Percentiles rank a stretch among this genome's conserved stretches.
phyloP scores from a whole-genome alignment of 352 stramenopile species.

The Thraustochytrium sp. region DNA sequence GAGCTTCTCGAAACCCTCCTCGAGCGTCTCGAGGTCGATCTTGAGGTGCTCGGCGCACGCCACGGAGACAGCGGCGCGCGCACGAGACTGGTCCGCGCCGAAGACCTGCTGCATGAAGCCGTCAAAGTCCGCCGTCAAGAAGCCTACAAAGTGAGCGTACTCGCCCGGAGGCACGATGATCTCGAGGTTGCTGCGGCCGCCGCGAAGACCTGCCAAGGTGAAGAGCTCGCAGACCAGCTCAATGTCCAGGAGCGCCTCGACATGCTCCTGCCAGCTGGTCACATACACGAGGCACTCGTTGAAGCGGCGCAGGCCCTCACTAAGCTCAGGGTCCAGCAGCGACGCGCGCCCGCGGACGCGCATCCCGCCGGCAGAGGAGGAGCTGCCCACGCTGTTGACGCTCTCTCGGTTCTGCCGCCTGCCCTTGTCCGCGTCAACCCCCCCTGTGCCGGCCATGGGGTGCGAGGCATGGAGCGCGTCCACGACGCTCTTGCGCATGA shows the following conservation, averaged over 20 bases:
- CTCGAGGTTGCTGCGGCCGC: background rate
- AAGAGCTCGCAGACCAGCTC: conserved; percentile 23
- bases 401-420: too few relatives aligned
- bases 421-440: background rate
- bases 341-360: background rate
- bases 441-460: background rate
- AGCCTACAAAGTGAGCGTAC: background rate
- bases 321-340: background rate
- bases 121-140: conserved; percentile 6
- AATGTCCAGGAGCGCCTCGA: conserved; percentile 14
- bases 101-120: conserved; percentile 4
- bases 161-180: background rate
- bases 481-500: background rate
- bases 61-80: background rate
- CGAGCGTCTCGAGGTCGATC: background rate
- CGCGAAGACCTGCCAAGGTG: background rate
- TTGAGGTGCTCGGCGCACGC: background rate
- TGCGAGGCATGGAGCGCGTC: background rate
- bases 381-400: too few relatives aligned
- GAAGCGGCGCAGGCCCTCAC: background rate
- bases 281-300: conserved; percentile 25
- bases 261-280: conserved; percentile 3
- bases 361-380: too few relatives aligned
- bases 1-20: background rate
- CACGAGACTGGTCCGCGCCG: background rate